phyloP scores from a whole-genome alignment of 2,329 filamentous ascomycete genomes.

The Trichoderma semiorbis region DNA sequence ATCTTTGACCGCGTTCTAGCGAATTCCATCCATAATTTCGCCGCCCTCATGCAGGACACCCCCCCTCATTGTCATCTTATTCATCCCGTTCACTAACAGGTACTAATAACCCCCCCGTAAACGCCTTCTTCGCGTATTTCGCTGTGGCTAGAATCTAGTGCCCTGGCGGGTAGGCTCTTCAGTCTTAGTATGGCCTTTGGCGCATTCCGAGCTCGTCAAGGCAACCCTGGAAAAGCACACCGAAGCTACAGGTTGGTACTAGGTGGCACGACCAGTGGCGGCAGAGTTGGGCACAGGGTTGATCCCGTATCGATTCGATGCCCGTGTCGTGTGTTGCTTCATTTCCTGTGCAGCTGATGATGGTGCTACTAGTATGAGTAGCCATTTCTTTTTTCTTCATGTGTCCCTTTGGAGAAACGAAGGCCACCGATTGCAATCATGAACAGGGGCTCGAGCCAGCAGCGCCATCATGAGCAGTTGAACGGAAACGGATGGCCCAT shows the following conservation, averaged over 20 bases:
- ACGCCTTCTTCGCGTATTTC: not conserved
- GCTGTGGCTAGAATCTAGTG: not conserved
- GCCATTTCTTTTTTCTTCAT: not conserved
- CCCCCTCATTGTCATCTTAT: conserved; percentile 14
- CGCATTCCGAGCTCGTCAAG: too few species aligned
- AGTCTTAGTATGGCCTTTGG: not conserved
- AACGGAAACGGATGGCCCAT: not conserved
- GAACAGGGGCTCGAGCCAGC: not conserved
- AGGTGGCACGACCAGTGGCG: not conserved
- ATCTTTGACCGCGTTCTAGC: not conserved
- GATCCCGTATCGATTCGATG: not conserved
- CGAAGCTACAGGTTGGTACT: too few species aligned
- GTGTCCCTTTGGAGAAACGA: not conserved
- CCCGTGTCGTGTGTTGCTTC: not conserved
- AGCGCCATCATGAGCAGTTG: not conserved
- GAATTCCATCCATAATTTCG: not conserved
- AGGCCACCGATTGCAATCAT: not conserved
- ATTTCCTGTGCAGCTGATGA: not conserved
- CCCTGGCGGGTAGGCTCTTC: not conserved
- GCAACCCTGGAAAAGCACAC: too few species aligned
- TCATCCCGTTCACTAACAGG: not conserved
- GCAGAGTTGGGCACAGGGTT: conserved; percentile 2
- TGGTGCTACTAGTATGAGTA: not conserved
- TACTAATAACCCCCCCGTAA: not conserved
- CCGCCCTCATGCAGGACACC: conserved; percentile 13